These are phyloP conservation scores for Aspergillus carlsbadensis DNA, from an alignment of 495 filamentous ascomycete species.

Conservation along the genomic window DNA sequence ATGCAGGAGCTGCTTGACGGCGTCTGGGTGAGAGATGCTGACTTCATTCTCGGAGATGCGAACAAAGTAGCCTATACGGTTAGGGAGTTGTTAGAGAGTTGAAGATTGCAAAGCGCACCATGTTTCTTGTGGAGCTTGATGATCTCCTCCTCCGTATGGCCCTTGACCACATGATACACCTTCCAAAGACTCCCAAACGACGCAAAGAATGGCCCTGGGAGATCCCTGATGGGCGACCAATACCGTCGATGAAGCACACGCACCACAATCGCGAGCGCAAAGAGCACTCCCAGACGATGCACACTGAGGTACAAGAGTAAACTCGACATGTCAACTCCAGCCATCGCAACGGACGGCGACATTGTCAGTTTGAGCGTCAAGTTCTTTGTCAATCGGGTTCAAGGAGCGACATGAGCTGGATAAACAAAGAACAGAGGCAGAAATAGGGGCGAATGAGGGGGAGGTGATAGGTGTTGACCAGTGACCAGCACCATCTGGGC, in stretches of 20 bases:
- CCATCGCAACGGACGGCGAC: too few species aligned
- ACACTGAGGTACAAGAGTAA: not conserved
- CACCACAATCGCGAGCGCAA: not conserved
- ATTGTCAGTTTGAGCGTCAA: too few species aligned
- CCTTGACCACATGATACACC: slow-evolving; percentile 35
- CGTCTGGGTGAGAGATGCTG: slow-evolving; percentile 46
- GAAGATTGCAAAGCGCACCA: slow-evolving; percentile 33
- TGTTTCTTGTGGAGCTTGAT: slow-evolving; percentile 42
- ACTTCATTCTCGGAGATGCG: slow-evolving; percentile 51
- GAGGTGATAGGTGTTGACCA: too few species aligned
- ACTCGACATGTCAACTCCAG: not conserved
- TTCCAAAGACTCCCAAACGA: slow-evolving; percentile 44
- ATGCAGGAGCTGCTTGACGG: slow-evolving; percentile 32
- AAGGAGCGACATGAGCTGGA: too few species aligned
- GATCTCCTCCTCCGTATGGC: slow-evolving; percentile 36
- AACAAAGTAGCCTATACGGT: slow-evolving; percentile 38
- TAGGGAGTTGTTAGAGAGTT: too few species aligned
- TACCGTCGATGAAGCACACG: slow-evolving; percentile 18
- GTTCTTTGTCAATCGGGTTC: too few species aligned
- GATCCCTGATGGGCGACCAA: slow-evolving; percentile 26
- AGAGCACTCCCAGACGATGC: not conserved
- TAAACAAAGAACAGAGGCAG: too few species aligned
- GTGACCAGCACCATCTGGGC: too few species aligned
- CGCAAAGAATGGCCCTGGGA: slow-evolving; percentile 43
- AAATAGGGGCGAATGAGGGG: too few species aligned